Conservation (phyloP, 352 stramenopile species). For the Phytophthora aleatoria region DNA sequence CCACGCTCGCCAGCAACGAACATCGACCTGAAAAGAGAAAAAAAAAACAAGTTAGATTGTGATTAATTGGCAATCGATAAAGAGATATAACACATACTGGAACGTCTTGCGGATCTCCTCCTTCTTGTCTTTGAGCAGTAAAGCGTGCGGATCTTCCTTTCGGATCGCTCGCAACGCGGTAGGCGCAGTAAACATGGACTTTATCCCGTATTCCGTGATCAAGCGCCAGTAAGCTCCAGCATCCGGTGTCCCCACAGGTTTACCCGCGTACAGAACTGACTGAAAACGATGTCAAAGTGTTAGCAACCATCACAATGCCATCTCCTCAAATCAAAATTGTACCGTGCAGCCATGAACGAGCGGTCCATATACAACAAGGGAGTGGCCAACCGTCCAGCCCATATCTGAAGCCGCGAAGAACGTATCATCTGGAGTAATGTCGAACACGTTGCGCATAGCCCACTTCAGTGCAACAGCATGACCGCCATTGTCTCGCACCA, state of each 20-base stretch:
- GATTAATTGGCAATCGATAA: background rate
- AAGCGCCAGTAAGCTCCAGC: slow-evolving; percentile 88
- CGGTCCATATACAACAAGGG: slow-evolving; percentile 90
- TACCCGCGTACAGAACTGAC: slow-evolving; percentile 91
- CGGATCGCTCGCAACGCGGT: slow-evolving; percentile 90
- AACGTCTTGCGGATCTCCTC: slow-evolving; percentile 52
- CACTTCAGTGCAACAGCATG: slow-evolving; percentile 89
- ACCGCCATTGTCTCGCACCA: slow-evolving; percentile 78
- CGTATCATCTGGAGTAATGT: slow-evolving; percentile 72
- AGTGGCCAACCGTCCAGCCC: slow-evolving; percentile 91
- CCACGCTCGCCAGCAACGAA: slow-evolving; percentile 90
- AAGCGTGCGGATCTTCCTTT: slow-evolving; percentile 78
- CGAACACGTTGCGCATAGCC: slow-evolving; percentile 82
- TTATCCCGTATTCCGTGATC: slow-evolving; percentile 85
- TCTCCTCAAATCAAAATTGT: slow-evolving; percentile 8
- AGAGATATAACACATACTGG: slow-evolving; percentile 42
- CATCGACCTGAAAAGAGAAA: slow-evolving; percentile 46
- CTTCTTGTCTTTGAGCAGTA: slow-evolving; percentile 54
- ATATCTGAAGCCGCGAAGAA: slow-evolving; percentile 89
- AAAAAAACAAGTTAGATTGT: background rate
- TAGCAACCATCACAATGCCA: background rate
- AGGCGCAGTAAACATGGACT: slow-evolving; percentile 91
- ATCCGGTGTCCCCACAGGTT: slow-evolving; percentile 88
- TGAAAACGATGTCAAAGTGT: slow-evolving; percentile 14
- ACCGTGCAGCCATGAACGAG: slow-evolving; percentile 85